Base-by-base conservation (phyloP, 2,329 filamentous ascomycete species). In the Aspergillus niger region DNA sequence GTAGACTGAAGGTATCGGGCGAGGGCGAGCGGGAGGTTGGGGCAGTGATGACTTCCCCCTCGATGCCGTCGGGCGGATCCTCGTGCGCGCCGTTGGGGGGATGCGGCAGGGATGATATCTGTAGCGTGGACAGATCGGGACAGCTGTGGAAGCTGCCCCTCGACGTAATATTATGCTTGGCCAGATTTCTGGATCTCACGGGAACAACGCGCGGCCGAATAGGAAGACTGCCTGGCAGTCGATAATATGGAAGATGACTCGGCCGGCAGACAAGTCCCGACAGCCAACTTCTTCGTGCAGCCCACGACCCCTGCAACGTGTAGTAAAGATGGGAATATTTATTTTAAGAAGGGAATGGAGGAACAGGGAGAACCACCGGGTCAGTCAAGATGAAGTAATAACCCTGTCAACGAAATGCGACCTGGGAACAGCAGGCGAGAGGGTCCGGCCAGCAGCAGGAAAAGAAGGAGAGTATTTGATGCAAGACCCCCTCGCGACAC, bases 81-180 rank as follows among this genome's bases (percentile, higher is more conserved):
- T 55, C 26, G 28, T 28, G 65, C 59, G 65, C 61, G 66, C 66
- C 69, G 68, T 65, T 63, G 56, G 64, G 56, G 56, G 67, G 55
- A 26, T 65, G 64, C 60, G 63, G 66, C 63, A 65, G 62, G 62
- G 68, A 64, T 59, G 70, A 66, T 67, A 72, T 73, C 65, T 72
- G 73, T 65, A 77, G 69, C 59, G 72, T 69, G 47, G 74, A 76
- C 65, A 78, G 71, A 71, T 78, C 75, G 68, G 76, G 76, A 74
- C 76, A 79, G 75, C 77, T 77, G 67, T 74, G 67, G 63, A 72
- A 77, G 76, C 74, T 75, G 75, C 74, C 72, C 72, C 73, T 72
- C 67, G 70, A 70, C 63, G 71, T 68, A 39, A 69, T n/a, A 38
- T 44, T 70, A 70, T 74, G 71, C 70, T 71, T 70, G 72, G 76